Evolutionary conservation across 2,329 filamentous ascomycete genomes (phyloP), one percentile per base, ranked within the genome.

Genomic region (Fusarium subtropicale): DNA sequence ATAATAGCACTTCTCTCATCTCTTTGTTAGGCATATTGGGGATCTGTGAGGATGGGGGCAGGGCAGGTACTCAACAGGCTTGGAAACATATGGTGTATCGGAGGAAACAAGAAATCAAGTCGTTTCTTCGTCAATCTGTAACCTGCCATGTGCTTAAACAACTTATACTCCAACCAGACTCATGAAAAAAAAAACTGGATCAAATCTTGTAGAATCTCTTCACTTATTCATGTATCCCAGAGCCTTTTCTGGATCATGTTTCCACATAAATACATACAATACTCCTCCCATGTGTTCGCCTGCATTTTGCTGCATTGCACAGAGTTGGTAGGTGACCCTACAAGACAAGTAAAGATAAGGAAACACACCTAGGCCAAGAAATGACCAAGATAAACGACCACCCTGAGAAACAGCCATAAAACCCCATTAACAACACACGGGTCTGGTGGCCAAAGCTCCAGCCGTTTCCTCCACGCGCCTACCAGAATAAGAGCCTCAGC

Each of bases 1-100:
- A 75, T 75, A 75, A 75, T 75, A 72, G 66, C 69, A 70, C 68
- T 73, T 74, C 73, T 66, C 73, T 73, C 68, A 65, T 63, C 58
- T 57, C 51, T 60, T 66, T 47, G 51, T 48, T 33, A 38, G 60
- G 57, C 59, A 64, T 66, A 54, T 39, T 57, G 55, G 45, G 53
- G 52, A 55, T 61, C 33, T 55, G 59, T 64, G 71, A 72, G 60
- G 66, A 60, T 48, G 57, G 60, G 64, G 46, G 56, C 65, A 66
- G 58, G 51, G 53, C 58, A 64, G 60, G 62, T 67, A 59, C 54
- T 72, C 38, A 59, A 60, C 63, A 67, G 44, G 56, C 53, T 64
- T 68, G 68, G 68, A 60, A 48, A 64, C 60, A 22, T 46, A 56
- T 57, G 51, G 45, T 60, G 68, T 51, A 56, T 56, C 20, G 33